These are phyloP conservation scores for Boechera divaricarpa DNA, from an alignment of 345 rosid genomes.

Conservation along the genomic window DNA sequence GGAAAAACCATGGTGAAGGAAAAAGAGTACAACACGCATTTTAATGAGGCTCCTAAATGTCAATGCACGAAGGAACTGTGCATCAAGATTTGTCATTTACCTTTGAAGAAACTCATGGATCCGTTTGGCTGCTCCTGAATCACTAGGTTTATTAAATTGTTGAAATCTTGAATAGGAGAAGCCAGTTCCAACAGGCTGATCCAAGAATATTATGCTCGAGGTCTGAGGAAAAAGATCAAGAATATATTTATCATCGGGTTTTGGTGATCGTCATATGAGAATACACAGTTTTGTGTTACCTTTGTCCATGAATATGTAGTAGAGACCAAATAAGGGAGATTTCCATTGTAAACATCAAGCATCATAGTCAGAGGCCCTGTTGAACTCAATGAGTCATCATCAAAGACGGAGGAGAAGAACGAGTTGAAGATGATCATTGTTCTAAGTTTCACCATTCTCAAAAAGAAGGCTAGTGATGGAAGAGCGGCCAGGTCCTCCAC, in stretches of 20 bases:
- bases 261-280: constrained; percentile 41
- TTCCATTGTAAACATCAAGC: constrained; percentile 58
- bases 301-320: constrained; percentile 74
- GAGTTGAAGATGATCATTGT: too few species aligned
- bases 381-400: constrained; percentile 35
- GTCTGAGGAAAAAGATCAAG: constrained; percentile 62
- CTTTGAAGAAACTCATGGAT: constrained; percentile 56
- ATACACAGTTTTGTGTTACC: constrained; percentile 51
- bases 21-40: too few species aligned
- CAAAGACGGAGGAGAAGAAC: constrained; percentile 44
- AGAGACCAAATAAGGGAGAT: constrained; percentile 57
- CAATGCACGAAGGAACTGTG: not conserved
- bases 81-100: constrained; percentile 34
- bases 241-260: constrained; percentile 36
- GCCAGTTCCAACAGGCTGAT: constrained; percentile 72
- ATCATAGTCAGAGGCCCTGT: constrained; percentile 64
- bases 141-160: constrained; percentile 47
- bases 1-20: too few species aligned
- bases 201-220: constrained; percentile 65
- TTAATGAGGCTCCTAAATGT: constrained; percentile 2
- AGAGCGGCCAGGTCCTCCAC: constrained; percentile 74
- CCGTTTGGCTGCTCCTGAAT: constrained; percentile 51
- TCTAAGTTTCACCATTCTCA: not conserved
- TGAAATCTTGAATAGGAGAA: constrained; percentile 60
- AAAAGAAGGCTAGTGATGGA: constrained; percentile 45